Evolutionary conservation across 805 yeast species (phyloP).

Genomic region (Blastobotrys muscicola): DNA sequence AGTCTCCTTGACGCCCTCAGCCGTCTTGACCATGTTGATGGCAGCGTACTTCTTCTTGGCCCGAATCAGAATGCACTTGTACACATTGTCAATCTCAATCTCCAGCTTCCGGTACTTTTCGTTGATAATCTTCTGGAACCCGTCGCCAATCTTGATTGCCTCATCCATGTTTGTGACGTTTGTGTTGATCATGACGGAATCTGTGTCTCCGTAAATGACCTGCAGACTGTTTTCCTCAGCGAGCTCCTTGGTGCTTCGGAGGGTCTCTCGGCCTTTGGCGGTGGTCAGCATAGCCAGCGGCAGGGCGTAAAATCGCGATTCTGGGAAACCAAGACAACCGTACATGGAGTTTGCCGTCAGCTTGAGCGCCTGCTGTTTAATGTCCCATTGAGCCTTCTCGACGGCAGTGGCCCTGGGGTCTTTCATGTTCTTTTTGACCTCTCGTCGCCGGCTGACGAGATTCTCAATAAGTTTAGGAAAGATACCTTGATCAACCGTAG

Average conservation of each 20-base stretch:
- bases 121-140: constrained; percentile 77
- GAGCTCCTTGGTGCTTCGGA: constrained; percentile 83
- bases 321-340: constrained; percentile 91
- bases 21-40: constrained; percentile 47
- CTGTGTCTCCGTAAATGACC: constrained; percentile 97
- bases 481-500: constrained; percentile 60
- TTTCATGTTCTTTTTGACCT: constrained; percentile 78
- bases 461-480: constrained; percentile 76
- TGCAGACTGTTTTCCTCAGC: constrained; percentile 78
- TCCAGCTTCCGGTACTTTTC: constrained; percentile 81
- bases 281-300: constrained; percentile 95
- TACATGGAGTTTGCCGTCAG: constrained; percentile 99
- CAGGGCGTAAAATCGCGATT: constrained; percentile 89
- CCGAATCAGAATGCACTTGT: constrained; percentile 71
- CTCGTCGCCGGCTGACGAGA: constrained; percentile 84
- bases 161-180: constrained; percentile 59
- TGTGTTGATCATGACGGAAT: constrained; percentile 97
- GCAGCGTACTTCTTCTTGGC: constrained; percentile 99
- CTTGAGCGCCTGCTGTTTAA: constrained; percentile 91
- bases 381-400: constrained; percentile 71
- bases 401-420: constrained; percentile 53
- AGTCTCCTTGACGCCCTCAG: constrained; percentile 43
- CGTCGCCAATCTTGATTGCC: constrained; percentile 74
- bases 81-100: constrained; percentile 91
- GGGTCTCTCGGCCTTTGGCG: constrained; percentile 88